Evolutionary conservation across 2,329 filamentous ascomycete genomes (phyloP).

Genomic region (Nothomitra cinnamomea): DNA sequence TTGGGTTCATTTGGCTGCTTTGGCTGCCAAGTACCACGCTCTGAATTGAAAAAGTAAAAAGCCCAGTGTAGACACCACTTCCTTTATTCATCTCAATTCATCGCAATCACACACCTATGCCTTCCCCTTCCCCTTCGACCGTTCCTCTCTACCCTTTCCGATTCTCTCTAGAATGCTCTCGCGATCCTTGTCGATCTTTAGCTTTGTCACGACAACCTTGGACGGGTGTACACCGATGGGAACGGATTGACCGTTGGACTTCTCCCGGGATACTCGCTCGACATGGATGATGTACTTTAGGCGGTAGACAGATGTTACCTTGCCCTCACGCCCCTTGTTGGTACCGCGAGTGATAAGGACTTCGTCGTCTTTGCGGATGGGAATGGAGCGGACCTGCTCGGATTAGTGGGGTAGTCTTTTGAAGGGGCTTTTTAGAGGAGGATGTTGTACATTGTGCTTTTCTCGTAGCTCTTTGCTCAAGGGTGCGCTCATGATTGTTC

Average conservation of each 20-base stretch:
- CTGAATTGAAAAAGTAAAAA: not conserved
- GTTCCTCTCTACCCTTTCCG: slow-evolving; percentile 61
- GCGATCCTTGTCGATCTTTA: slow-evolving; percentile 95
- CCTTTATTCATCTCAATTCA: not conserved
- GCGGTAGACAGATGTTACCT: slow-evolving; percentile 94
- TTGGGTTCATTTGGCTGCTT: not conserved
- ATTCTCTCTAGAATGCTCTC: slow-evolving; percentile 78
- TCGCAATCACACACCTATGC: slow-evolving; percentile 13
- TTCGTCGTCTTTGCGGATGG: slow-evolving; percentile 95
- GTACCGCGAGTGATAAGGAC: slow-evolving; percentile 79
- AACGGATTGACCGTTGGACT: slow-evolving; percentile 91
- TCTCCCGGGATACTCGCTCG: slow-evolving; percentile 92
- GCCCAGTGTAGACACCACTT: not conserved
- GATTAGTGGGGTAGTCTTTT: not conserved
- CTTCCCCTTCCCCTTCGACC: slow-evolving; percentile 53
- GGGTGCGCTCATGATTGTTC: slow-evolving; percentile 92
- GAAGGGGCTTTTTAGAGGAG: not conserved
- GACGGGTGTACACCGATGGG: slow-evolving; percentile 88
- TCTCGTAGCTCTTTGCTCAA: slow-evolving; percentile 94
- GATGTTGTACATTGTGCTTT: slow-evolving; percentile 78
- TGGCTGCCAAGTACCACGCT: not conserved
- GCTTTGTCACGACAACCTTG: slow-evolving; percentile 96
- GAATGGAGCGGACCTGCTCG: slow-evolving; percentile 72
- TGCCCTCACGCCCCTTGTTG: slow-evolving; percentile 98
- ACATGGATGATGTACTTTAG: slow-evolving; percentile 96